phyloP scores from a whole-genome alignment of 495 filamentous ascomycete species.

The Cercophora samala region DNA sequence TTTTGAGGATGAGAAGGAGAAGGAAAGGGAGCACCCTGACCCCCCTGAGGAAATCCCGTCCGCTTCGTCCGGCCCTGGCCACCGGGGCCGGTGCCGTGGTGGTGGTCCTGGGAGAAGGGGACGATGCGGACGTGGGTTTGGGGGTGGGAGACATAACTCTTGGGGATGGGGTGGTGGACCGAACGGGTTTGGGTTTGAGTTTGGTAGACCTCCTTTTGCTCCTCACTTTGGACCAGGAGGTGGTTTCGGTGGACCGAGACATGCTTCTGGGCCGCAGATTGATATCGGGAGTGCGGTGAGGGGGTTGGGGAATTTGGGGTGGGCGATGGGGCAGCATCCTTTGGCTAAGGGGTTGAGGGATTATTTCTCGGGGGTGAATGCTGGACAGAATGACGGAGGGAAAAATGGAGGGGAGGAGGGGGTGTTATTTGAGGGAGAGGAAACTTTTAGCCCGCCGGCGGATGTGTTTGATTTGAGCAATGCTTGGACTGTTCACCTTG shows the following conservation, averaged over 20 bases:
- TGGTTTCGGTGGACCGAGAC: neutral
- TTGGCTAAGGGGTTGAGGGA: slow-evolving; percentile 42
- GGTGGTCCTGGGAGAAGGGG: slow-evolving; percentile 17
- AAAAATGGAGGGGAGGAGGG: neutral
- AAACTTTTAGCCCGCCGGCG: slow-evolving; percentile 60
- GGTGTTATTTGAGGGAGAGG: neutral
- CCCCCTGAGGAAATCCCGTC: slow-evolving; percentile 29
- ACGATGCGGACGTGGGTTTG: slow-evolving; percentile 4
- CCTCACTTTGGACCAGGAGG: neutral
- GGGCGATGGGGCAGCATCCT: slow-evolving; percentile 38
- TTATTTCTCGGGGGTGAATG: slow-evolving; percentile 28
- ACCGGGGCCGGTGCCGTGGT: slow-evolving; percentile 8
- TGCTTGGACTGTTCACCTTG: slow-evolving; percentile 64
- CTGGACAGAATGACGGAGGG: neutral
- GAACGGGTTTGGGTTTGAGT: neutral
- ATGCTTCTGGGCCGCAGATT: slow-evolving; percentile 11
- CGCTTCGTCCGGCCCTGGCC: neutral
- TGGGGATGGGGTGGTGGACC: neutral
- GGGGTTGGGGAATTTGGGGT: slow-evolving; percentile 38
- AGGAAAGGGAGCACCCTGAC: slow-evolving; percentile 24
- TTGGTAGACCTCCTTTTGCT: neutral
- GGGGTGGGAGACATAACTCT: neutral
- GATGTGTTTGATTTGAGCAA: slow-evolving; percentile 69
- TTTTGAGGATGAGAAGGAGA: slow-evolving; percentile 19
- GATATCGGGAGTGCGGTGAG: slow-evolving; percentile 39